phyloP scores from a whole-genome alignment of 2,329 filamentous ascomycete species.

The Thielaviopsis punctulata region DNA sequence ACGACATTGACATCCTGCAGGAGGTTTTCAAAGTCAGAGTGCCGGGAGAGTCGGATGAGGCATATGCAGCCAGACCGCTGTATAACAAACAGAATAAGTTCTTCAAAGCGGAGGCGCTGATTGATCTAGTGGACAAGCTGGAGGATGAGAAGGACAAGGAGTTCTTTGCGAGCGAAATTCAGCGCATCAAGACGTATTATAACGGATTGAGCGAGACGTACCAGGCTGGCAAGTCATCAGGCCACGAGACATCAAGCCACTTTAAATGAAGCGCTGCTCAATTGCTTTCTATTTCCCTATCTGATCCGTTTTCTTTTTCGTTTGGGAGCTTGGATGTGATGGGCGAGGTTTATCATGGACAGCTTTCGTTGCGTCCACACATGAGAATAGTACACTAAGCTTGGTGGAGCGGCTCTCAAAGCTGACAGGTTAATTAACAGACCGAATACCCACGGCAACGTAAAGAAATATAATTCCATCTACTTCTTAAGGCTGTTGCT shows the following conservation, averaged over 20 bases:
- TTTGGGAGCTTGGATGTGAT: neutral
- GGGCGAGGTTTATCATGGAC: neutral
- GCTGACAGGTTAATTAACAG: neutral
- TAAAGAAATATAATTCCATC: neutral
- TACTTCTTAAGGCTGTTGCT: too few species aligned
- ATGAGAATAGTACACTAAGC: neutral
- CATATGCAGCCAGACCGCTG: conserved; percentile 23
- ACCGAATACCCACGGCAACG: neutral
- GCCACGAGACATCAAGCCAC: conserved; percentile 27
- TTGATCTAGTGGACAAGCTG: conserved; percentile 23
- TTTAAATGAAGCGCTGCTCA: conserved; percentile 23
- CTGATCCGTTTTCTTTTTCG: neutral
- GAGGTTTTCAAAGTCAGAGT: conserved; percentile 34
- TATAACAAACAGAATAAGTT: conserved; percentile 42
- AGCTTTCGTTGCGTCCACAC: conserved; percentile 3
- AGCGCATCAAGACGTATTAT: conserved; percentile 32
- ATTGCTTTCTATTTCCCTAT: neutral
- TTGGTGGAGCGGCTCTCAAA: neutral
- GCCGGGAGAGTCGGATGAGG: conserved; percentile 21
- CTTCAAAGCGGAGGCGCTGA: conserved; percentile 27
- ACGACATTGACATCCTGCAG: conserved; percentile 40
- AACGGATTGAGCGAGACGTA: conserved; percentile 29
- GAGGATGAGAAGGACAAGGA: conserved; percentile 19
- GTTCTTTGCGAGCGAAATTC: conserved; percentile 24
- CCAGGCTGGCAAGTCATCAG: conserved; percentile 28